phyloP scores from a whole-genome alignment of 768 basidiomycete genomes.

The Lyophyllum atratum region DNA sequence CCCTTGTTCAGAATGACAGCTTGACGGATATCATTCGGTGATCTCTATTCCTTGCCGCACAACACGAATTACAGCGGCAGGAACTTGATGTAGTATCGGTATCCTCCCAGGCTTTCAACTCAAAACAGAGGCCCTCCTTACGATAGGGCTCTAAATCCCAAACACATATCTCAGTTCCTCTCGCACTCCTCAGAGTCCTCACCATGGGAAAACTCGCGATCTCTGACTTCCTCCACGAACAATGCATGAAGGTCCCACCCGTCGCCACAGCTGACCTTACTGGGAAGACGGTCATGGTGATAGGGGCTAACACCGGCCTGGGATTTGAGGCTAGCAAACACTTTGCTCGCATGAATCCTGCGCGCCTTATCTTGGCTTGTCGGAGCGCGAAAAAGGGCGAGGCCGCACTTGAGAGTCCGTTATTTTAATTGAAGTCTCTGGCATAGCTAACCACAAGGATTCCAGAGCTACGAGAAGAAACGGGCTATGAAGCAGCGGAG shows the following conservation, averaged over 20 bases:
- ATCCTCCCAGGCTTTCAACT: no score
- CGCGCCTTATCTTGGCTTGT: constrained; percentile 38
- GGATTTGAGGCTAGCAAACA: constrained; percentile 49
- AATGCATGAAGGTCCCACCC: constrained; percentile 24
- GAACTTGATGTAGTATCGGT: no score
- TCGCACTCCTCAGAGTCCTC: no score
- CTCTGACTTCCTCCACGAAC: constrained; percentile 16
- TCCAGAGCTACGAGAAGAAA: constrained; percentile 29
- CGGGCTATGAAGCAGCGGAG: constrained; percentile 34
- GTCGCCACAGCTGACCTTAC: constrained; percentile 36
- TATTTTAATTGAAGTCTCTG: no score
- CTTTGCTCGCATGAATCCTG: constrained; percentile 46
- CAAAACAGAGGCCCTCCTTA: no score
- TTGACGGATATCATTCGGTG: no score
- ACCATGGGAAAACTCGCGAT: constrained; percentile 21
- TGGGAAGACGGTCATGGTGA: constrained; percentile 49
- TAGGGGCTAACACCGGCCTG: constrained; percentile 51
- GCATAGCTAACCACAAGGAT: not conserved
- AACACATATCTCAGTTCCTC: not conserved
- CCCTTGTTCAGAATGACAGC: no score
- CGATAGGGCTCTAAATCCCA: no score
- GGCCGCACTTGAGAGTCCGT: constrained; percentile 35
- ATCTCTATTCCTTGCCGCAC: no score
- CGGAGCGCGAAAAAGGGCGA: constrained; percentile 34
- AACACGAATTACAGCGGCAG: no score